A percentile compares a stretch with the other conserved stretches of the same genome.
These are phyloP conservation scores for Triticum turgidum DNA, from an alignment of 176 grass and related monocot genomes.

Conservation along the genomic window DNA sequence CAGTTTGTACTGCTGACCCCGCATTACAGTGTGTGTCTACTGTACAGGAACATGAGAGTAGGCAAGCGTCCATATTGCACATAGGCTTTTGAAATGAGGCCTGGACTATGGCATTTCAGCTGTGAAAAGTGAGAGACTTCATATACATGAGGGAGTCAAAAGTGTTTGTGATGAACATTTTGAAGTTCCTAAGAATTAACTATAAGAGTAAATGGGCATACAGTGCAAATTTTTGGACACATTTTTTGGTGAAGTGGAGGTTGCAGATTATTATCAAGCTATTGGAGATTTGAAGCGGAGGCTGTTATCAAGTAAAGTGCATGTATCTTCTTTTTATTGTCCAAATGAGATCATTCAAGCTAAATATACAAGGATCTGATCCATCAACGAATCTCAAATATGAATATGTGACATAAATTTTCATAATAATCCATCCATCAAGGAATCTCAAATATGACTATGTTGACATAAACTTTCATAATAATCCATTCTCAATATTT, in stretches of 20 bases:
- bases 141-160: background rate
- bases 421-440: constrained; percentile 10
- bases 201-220: background rate
- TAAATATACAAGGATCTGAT: constrained; percentile 11
- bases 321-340: background rate
- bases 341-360: background rate
- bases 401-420: background rate
- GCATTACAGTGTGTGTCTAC: background rate
- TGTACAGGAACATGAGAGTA: background rate
- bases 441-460: background rate
- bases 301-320: background rate
- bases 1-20: background rate
- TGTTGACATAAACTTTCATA: background rate
- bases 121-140: background rate
- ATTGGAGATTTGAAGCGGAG: background rate
- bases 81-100: background rate
- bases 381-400: background rate
- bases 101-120: background rate
- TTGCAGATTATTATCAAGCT: background rate
- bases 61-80: background rate
- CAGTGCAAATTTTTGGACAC: background rate
- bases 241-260: background rate
- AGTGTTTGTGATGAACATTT: background rate
- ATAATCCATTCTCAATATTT: background rate
- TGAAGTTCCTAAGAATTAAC: background rate